Evolutionary conservation across 2,329 filamentous ascomycete species (phyloP).

Genomic region (Penicillium frequentans): DNA sequence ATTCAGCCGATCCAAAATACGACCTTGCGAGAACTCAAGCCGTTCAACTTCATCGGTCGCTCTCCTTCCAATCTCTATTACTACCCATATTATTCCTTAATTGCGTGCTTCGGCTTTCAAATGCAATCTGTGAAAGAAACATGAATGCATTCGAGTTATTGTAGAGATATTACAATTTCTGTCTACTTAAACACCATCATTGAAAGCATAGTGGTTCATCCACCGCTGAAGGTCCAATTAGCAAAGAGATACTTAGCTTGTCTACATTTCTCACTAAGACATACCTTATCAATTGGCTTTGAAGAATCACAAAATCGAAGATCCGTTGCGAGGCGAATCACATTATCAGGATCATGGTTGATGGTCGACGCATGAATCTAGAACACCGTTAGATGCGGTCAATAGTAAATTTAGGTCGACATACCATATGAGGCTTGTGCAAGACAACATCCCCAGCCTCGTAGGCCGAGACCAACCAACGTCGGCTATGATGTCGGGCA

Average conservation of each 20-base stretch:
- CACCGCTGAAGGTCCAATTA: conserved; percentile 29
- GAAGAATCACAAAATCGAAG: conserved; percentile 56
- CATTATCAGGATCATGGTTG: conserved; percentile 53
- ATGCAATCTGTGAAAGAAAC: not conserved
- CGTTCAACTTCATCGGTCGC: not conserved
- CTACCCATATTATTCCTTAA: not conserved
- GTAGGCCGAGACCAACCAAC: conserved; percentile 55
- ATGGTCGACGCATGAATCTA: conserved; percentile 60
- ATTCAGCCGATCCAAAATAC: not conserved
- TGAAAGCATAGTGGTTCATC: conserved; percentile 42
- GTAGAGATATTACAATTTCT: not conserved
- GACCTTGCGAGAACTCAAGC: not conserved
- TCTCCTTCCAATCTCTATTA: not conserved
- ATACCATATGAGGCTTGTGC: conserved; percentile 40
- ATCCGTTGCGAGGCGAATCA: conserved; percentile 58
- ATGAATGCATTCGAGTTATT: not conserved
- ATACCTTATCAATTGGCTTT: conserved; percentile 50
- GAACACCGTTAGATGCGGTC: not conserved
- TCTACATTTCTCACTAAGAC: not conserved
- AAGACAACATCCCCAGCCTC: conserved; percentile 55
- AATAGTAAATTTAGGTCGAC: not conserved
- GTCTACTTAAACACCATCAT: conserved; percentile 30
- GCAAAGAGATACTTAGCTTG: not conserved
- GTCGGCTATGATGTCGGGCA: conserved; percentile 44
- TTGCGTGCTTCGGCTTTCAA: not conserved